phyloP scores from a whole-genome alignment of 257 asterid species.

The Ballota nigra region DNA sequence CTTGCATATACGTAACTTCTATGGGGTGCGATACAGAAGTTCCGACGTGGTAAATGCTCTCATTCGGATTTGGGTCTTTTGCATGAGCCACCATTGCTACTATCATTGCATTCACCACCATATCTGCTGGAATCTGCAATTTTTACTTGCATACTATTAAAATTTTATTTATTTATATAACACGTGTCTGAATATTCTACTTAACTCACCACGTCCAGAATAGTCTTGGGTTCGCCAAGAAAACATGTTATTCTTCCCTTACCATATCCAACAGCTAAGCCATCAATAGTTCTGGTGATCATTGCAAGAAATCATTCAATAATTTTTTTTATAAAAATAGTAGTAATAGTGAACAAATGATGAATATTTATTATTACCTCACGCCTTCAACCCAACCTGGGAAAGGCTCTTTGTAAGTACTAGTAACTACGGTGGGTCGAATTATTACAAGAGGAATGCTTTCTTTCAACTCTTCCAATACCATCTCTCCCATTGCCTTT shows the following conservation, averaged over 20 bases:
- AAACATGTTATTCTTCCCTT: conserved; percentile 66
- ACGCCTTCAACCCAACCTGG: conserved; percentile 93
- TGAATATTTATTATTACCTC: too few species aligned
- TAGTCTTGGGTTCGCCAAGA: conserved; percentile 54
- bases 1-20: conserved; percentile 32
- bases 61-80: conserved; percentile 29
- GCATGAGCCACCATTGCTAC: conserved; percentile 66
- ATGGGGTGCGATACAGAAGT: conserved; percentile 70
- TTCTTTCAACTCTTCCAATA: conserved; percentile 40
- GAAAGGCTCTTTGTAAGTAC: conserved; percentile 76
- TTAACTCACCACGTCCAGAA: conserved; percentile 59
- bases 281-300: conserved; percentile 67
- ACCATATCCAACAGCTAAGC: conserved; percentile 77
- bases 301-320: too few species aligned
- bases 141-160: too few species aligned
- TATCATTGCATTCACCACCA: conserved; percentile 90
- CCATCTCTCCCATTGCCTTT: conserved; percentile 88
- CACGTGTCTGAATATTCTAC: too few species aligned
- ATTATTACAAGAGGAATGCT: conserved; percentile 50
- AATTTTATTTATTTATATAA: too few species aligned
- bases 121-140: conserved; percentile 87
- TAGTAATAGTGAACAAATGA: too few species aligned
- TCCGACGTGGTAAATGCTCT: conserved; percentile 63
- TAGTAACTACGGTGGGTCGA: conserved; percentile 75
- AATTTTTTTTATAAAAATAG: too few species aligned